Percentiles rank a stretch among this genome's conserved stretches.
Evolutionary conservation across 352 stramenopile genomes (phyloP).

Genomic region (Globisporangium canariense): DNA sequence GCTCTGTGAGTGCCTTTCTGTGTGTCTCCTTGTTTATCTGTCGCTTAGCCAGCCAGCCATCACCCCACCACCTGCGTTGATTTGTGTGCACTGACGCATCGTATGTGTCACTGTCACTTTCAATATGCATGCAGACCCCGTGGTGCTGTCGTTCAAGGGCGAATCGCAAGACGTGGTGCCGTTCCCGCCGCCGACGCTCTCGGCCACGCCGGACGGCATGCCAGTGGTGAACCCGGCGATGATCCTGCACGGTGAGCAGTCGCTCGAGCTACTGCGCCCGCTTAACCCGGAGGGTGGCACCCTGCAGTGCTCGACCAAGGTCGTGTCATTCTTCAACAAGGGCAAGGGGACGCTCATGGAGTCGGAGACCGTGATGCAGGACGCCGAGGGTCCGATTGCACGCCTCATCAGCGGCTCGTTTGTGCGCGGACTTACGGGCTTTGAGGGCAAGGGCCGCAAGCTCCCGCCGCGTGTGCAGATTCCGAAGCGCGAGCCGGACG

Average conservation of each 20-base stretch:
- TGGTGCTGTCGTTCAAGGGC: constrained; percentile 87
- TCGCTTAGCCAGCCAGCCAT: neutral
- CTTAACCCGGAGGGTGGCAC: constrained; percentile 53
- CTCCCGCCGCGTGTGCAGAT: constrained; percentile 70
- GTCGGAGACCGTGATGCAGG: constrained; percentile 75
- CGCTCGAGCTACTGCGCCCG: constrained; percentile 73
- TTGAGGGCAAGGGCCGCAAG: constrained; percentile 63
- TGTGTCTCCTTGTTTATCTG: neutral
- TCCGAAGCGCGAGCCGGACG: constrained; percentile 66
- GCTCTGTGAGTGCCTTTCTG: constrained; percentile 37
- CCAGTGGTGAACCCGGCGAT: constrained; percentile 76
- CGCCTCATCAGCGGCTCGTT: constrained; percentile 81
- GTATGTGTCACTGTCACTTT: neutral
- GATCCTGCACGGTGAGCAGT: constrained; percentile 86
- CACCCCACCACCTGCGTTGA: neutral
- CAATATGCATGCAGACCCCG: constrained; percentile 40
- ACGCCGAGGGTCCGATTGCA: constrained; percentile 57
- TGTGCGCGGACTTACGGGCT: constrained; percentile 74
- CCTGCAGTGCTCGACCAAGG: constrained; percentile 55
- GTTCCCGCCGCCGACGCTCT: constrained; percentile 76
- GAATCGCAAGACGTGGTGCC: constrained; percentile 82
- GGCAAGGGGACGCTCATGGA: constrained; percentile 83
- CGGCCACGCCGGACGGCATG: constrained; percentile 59
- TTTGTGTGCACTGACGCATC: neutral
- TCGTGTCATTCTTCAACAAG: constrained; percentile 85